A percentile compares a stretch with the other conserved stretches of the same genome.
Conservation (phyloP, 129 eudicot species). For the Logfia minima region DNA sequence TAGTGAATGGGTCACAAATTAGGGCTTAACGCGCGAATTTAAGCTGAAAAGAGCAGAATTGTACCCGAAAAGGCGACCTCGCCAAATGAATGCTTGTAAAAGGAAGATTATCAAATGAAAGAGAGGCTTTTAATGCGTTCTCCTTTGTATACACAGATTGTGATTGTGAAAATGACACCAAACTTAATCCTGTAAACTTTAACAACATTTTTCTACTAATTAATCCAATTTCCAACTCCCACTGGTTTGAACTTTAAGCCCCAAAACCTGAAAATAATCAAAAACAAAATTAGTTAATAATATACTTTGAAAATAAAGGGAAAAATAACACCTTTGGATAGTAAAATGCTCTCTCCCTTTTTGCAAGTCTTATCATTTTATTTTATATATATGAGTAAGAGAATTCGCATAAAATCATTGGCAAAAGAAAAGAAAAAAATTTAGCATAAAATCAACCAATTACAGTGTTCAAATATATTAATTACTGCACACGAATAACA, state of each 20-base stretch:
- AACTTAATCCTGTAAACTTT: conserved; percentile 29
- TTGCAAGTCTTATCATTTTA: too few relatives aligned
- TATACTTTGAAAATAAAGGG: neutral
- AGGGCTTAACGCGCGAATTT: conserved; percentile 4
- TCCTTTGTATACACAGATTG: conserved; percentile 26
- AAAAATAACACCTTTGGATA: neutral
- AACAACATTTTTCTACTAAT: conserved; percentile 24
- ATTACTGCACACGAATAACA: neutral
- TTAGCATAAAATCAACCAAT: too few relatives aligned
- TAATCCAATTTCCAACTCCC: conserved; percentile 21
- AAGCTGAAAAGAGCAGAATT: conserved; percentile 4
- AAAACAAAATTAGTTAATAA: neutral
- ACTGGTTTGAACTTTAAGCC: neutral
- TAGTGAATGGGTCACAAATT: neutral
- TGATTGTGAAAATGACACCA: conserved; percentile 14
- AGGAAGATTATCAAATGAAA: conserved; percentile 21
- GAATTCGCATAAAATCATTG: too few relatives aligned
- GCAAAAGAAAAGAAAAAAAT: too few relatives aligned
- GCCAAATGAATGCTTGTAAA: conserved; percentile 23
- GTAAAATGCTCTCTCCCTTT: too few relatives aligned
- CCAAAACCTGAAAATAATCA: conserved; percentile 19
- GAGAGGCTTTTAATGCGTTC: conserved; percentile 12
- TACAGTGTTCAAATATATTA: too few relatives aligned
- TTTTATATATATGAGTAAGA: too few relatives aligned
- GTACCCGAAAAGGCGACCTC: conserved; percentile 14